phyloP scores from a whole-genome alignment of 2,329 filamentous ascomycete genomes.

The Gaeumannomyces tritici region DNA sequence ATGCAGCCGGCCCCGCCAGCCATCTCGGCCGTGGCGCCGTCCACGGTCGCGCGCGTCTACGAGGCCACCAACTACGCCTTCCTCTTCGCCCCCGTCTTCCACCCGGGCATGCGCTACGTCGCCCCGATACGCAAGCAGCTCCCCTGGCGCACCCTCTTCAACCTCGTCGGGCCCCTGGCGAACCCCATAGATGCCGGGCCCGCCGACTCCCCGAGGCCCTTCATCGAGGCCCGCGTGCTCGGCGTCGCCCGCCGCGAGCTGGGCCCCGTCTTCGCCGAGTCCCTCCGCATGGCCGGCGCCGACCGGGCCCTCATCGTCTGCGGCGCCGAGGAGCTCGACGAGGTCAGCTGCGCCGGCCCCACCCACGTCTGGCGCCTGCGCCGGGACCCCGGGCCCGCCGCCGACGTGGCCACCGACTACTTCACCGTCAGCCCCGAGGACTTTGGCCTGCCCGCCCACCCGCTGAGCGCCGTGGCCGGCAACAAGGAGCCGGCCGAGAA shows the following conservation, averaged over 20 bases:
- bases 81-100: conserved; percentile 91
- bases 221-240: conserved; percentile 83
- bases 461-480: conserved; percentile 68
- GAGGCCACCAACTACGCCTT: conserved; percentile 82
- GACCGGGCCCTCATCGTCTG: conserved; percentile 86
- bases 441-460: conserved; percentile 71
- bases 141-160: conserved; percentile 95
- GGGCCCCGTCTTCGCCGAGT: conserved; percentile 81
- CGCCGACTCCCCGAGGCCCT: conserved; percentile 12
- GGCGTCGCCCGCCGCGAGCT: conserved; percentile 84
- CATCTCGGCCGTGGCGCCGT: conserved; percentile 63
- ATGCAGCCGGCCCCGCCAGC: conserved; percentile 63
- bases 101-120: conserved; percentile 87
- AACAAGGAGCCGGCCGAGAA: conserved; percentile 84
- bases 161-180: conserved; percentile 83
- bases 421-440: conserved; percentile 76
- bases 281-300: conserved; percentile 64
- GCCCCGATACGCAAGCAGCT: conserved; percentile 79
- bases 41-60: conserved; percentile 65
- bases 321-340: conserved; percentile 89
- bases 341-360: conserved; percentile 81
- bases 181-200: conserved; percentile 64
- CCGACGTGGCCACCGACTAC: conserved; percentile 40
- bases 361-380: conserved; percentile 83
- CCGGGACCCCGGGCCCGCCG: conserved; percentile 20